Evolutionary conservation across 345 rosid species (phyloP).

Genomic region (Passiflora organensis): DNA sequence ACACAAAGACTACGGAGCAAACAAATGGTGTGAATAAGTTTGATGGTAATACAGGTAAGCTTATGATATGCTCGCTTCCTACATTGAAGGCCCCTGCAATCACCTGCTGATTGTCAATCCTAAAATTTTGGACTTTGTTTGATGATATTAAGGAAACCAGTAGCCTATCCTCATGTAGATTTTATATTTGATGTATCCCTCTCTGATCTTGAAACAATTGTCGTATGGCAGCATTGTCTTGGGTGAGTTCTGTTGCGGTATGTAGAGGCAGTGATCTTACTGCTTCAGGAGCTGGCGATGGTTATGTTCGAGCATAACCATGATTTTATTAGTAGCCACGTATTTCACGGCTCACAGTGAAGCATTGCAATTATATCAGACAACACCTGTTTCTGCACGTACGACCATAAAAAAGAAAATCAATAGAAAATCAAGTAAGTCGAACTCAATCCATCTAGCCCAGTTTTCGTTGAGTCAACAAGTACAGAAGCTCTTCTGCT

Average conservation of each 20-base stretch:
- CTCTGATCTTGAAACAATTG: slow-evolving; percentile 13
- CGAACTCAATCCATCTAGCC: too few species aligned
- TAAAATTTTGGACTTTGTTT: not conserved
- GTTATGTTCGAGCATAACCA: slow-evolving; percentile 64
- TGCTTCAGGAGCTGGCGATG: slow-evolving; percentile 97
- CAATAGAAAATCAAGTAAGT: too few species aligned
- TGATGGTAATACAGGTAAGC: slow-evolving; percentile 49
- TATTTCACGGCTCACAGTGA: too few species aligned
- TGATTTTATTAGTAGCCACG: too few species aligned
- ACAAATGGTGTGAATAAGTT: slow-evolving; percentile 23
- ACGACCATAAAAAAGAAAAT: too few species aligned
- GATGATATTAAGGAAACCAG: not conserved
- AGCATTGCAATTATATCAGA: too few species aligned
- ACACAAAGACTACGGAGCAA: slow-evolving; percentile 17
- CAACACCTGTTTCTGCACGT: too few species aligned
- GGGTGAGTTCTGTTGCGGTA: slow-evolving; percentile 75
- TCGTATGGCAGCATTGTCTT: slow-evolving; percentile 52
- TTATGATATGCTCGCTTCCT: not conserved
- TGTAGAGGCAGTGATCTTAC: slow-evolving; percentile 93
- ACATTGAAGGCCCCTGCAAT: too few species aligned
- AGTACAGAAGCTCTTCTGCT: too few species aligned
- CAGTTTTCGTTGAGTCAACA: too few species aligned
- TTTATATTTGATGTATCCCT: not conserved
- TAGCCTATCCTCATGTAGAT: slow-evolving; percentile 11
- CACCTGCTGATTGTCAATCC: not conserved